Evolutionary conservation across 257 asterid species (phyloP).

Genomic region (Coffea canephora): DNA sequence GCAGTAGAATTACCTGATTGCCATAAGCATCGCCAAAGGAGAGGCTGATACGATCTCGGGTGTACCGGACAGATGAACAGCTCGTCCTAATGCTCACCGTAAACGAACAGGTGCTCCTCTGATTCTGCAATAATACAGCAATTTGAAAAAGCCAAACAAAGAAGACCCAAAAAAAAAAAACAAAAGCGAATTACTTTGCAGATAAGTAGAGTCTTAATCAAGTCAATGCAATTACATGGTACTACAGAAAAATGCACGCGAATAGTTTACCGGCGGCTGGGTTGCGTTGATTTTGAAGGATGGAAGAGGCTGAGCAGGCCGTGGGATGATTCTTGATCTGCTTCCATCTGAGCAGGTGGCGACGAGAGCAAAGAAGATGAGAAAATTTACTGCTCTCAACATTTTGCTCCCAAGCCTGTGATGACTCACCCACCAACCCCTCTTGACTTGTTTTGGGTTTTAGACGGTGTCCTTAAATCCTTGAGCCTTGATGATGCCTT

Average conservation of each 20-base stretch:
- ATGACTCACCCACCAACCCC: background rate
- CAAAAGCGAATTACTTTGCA: too few relatives aligned
- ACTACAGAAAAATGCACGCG: too few relatives aligned
- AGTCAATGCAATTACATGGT: background rate
- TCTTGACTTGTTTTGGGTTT: background rate
- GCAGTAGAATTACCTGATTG: conserved; percentile 59
- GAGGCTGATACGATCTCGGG: conserved; percentile 80
- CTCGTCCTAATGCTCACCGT: conserved; percentile 77
- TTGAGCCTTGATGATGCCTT: background rate
- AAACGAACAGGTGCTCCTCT: conserved; percentile 49
- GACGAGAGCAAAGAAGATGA: background rate
- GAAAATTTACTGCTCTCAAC: background rate
- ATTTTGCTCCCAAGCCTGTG: background rate
- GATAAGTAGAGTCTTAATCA: background rate
- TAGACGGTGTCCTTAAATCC: background rate
- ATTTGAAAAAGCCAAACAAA: background rate
- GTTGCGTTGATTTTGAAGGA: conserved; percentile 19
- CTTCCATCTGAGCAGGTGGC: conserved; percentile 7
- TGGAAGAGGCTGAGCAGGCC: conserved; percentile 4
- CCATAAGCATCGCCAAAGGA: conserved; percentile 97
- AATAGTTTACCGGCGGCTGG: background rate
- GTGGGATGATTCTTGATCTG: background rate
- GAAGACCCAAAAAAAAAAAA: background rate
- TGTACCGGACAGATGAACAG: conserved; percentile 66
- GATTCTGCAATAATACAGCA: conserved; percentile 9